Conservation (phyloP, 2,329 filamentous ascomycete genomes). For the Diaporthe velutina region DNA sequence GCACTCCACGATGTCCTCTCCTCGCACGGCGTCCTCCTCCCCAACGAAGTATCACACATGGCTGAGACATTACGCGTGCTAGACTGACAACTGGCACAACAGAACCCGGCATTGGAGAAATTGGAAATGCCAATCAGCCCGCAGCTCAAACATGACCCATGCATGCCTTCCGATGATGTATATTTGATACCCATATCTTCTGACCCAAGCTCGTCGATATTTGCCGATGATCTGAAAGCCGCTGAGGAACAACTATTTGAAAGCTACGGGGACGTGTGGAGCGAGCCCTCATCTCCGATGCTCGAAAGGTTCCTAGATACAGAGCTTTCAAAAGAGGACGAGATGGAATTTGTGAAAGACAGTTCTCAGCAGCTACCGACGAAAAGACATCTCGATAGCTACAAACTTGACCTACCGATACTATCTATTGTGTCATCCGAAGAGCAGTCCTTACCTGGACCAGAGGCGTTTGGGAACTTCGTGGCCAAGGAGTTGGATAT, state of each 20-base stretch:
- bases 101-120: conserved; percentile 39
- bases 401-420: conserved; percentile 45
- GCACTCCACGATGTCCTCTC: too few relatives aligned
- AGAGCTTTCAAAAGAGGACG: conserved; percentile 30
- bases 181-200: conserved; percentile 43
- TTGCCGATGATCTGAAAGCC: conserved; percentile 43
- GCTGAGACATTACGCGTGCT: fast-evolving
- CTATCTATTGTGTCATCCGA: conserved; percentile 36
- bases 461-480: conserved; percentile 38
- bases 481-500: conserved; percentile 39
- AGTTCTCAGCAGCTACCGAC: neutral
- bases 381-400: conserved; percentile 33
- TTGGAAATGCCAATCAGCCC: conserved; percentile 46
- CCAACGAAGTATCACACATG: neutral
- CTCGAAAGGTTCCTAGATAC: conserved; percentile 16
- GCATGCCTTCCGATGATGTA: conserved; percentile 39
- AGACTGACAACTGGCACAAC: neutral
- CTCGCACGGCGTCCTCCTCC: neutral
- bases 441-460: neutral
- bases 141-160: conserved; percentile 30
- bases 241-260: conserved; percentile 44
- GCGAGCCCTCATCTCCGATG: conserved; percentile 39
- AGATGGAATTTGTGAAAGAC: conserved; percentile 23
- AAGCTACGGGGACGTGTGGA: conserved; percentile 42
- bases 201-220: conserved; percentile 39